Conservation (phyloP, 768 basidiomycete species). For the Leccinum longicurvipes region DNA sequence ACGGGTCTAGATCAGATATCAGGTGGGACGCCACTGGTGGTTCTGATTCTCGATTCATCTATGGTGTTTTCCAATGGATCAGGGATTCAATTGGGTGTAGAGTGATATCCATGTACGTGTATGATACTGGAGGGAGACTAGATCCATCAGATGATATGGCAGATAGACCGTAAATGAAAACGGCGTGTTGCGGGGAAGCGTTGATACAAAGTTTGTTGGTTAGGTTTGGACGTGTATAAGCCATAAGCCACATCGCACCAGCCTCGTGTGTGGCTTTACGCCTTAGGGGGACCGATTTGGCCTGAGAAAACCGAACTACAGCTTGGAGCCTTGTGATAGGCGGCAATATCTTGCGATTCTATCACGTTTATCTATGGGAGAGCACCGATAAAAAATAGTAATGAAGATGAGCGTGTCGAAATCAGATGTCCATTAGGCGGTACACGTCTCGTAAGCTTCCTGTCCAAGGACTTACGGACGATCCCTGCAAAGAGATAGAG, state of each 20-base stretch:
- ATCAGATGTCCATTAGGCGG: not conserved
- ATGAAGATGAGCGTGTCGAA: not conserved
- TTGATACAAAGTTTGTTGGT: conserved; percentile 13
- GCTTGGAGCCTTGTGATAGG: not conserved
- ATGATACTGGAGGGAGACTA: conserved; percentile 7
- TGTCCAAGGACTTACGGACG: not conserved
- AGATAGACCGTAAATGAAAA: conserved; percentile 22
- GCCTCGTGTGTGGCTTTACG: conserved; percentile 19
- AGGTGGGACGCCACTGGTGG: conserved; percentile 16
- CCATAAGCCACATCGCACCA: conserved; percentile 5
- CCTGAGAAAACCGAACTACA: not conserved
- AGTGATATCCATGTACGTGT: conserved; percentile 12
- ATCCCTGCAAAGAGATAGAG: conserved; percentile 9
- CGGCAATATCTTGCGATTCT: conserved; percentile 15
- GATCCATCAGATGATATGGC: conserved; percentile 6
- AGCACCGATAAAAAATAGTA: conserved; percentile 9
- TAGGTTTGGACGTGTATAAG: conserved; percentile 11
- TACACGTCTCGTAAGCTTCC: conserved; percentile 12
- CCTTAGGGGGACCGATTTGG: conserved; percentile 12
- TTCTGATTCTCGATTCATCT: conserved; percentile 1
- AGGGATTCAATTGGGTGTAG: conserved; percentile 10
- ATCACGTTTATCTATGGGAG: conserved; percentile 13
- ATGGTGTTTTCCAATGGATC: conserved; percentile 1
- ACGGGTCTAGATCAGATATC: conserved; percentile 1
- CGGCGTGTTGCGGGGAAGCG: conserved; percentile 28